Percentiles rank a stretch among this genome's conserved stretches.
Evolutionary conservation across 1,284 basidiomycete species (phyloP).

Genomic region (Fistulina hepatica): DNA sequence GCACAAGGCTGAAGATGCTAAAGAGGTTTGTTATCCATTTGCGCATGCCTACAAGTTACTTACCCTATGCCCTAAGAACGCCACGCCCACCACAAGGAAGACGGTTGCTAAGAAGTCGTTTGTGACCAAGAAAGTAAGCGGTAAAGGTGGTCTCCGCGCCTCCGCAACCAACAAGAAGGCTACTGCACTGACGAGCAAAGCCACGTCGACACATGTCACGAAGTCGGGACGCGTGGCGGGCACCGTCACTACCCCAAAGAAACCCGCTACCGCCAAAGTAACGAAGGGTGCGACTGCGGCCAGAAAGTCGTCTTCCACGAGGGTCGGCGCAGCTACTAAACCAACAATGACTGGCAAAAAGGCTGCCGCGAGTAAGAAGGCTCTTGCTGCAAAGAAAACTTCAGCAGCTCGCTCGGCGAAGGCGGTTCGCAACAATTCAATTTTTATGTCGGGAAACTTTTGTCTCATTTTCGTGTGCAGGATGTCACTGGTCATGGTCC

Average conservation of each 20-base stretch:
- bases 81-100: slow-evolving; percentile 18
- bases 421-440: no score
- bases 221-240: slow-evolving; percentile 13
- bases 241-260: slow-evolving; percentile 12
- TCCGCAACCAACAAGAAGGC: slow-evolving; percentile 21
- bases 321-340: slow-evolving; percentile 21
- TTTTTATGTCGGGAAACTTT: no score
- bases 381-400: slow-evolving; percentile 21
- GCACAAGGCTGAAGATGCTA: slow-evolving; percentile 37
- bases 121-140: slow-evolving; percentile 20
- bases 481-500: no score
- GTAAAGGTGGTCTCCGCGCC: no score
- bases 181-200: slow-evolving; percentile 4
- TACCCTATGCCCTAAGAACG: slow-evolving; percentile 22
- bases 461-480: no score
- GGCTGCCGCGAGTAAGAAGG: slow-evolving; percentile 19
- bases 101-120: slow-evolving; percentile 22
- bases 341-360: no score
- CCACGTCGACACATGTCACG: slow-evolving; percentile 6
- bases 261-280: slow-evolving; percentile 16
- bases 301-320: slow-evolving; percentile 20
- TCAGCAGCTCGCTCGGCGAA: no score
- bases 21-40: slow-evolving; percentile 44
- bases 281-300: slow-evolving; percentile 25
- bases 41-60: slow-evolving; percentile 8